These are phyloP conservation scores for Myrica gale DNA, from an alignment of 306 rosid genomes.

Conservation along the genomic window DNA sequence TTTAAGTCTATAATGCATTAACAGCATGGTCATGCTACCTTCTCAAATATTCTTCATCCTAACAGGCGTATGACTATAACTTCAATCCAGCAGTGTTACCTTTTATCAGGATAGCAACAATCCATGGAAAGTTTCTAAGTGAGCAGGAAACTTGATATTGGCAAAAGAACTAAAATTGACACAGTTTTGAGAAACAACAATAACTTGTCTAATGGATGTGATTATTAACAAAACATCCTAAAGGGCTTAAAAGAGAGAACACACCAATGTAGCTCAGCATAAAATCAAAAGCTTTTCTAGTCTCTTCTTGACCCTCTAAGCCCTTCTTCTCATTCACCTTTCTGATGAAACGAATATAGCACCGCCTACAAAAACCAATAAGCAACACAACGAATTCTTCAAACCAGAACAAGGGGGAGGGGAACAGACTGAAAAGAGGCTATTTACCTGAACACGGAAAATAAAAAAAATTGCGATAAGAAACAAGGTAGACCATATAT, in stretches of 20 bases:
- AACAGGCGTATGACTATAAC: not conserved
- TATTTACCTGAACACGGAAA: not conserved
- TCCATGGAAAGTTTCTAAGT: not conserved
- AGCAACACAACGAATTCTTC: conserved; percentile 21
- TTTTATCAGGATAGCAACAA: not conserved
- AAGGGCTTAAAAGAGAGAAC: conserved; percentile 28
- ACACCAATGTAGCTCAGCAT: conserved; percentile 90
- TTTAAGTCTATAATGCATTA: no score
- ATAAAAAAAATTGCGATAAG: not conserved
- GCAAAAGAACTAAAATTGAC: not conserved
- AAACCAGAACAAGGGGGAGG: not conserved
- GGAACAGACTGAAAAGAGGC: not conserved
- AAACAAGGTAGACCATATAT: not conserved
- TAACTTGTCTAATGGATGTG: not conserved
- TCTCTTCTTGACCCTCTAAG: conserved; percentile 94
- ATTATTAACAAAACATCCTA: conserved; percentile 9
- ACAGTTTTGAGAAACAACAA: not conserved
- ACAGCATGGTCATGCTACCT: not conserved
- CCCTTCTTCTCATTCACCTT: conserved; percentile 86
- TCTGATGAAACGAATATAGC: conserved; percentile 90
- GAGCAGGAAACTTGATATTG: not conserved
- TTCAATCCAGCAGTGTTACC: not conserved
- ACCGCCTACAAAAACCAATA: conserved; percentile 58
- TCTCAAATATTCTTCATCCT: not conserved
- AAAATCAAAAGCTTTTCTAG: conserved; percentile 95